Percentiles rank a stretch among this genome's conserved stretches.
Evolutionary conservation across 148 eudicot genomes (phyloP).

Genomic region (Diospyros kaki): DNA sequence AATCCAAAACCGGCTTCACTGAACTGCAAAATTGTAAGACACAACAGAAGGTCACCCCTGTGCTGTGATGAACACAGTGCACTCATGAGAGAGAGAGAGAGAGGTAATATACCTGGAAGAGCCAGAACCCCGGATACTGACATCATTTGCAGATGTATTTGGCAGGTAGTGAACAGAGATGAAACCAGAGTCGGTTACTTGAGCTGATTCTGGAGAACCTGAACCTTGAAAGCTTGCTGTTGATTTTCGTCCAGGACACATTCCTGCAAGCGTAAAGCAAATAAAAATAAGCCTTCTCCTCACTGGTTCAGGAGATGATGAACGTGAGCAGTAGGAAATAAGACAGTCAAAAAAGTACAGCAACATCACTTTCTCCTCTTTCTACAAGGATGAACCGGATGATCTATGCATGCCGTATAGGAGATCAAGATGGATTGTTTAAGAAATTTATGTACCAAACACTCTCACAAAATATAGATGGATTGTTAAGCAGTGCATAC

Average conservation of each 20-base stretch:
- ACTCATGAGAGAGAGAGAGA: neutral
- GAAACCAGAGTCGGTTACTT: conserved; percentile 22
- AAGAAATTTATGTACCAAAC: too few relatives aligned
- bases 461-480: too few relatives aligned
- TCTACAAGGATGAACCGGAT: neutral
- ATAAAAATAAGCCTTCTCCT: neutral
- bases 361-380: neutral
- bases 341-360: neutral
- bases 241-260: conserved; percentile 34
- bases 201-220: conserved; percentile 40
- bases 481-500: neutral
- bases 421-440: neutral
- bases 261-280: conserved; percentile 30
- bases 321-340: neutral
- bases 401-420: neutral
- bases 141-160: conserved; percentile 27
- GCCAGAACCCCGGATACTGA: conserved; percentile 14
- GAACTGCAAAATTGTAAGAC: conserved; percentile 20
- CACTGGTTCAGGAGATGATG: neutral
- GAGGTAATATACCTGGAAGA: conserved; percentile 31
- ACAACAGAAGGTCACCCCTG: neutral
- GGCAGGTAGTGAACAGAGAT: conserved; percentile 29
- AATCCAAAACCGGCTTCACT: conserved; percentile 21
- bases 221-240: conserved; percentile 30
- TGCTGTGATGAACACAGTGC: neutral